Conservation (phyloP, 106 monocot genomes). For the Platanthera guangdongensis region DNA sequence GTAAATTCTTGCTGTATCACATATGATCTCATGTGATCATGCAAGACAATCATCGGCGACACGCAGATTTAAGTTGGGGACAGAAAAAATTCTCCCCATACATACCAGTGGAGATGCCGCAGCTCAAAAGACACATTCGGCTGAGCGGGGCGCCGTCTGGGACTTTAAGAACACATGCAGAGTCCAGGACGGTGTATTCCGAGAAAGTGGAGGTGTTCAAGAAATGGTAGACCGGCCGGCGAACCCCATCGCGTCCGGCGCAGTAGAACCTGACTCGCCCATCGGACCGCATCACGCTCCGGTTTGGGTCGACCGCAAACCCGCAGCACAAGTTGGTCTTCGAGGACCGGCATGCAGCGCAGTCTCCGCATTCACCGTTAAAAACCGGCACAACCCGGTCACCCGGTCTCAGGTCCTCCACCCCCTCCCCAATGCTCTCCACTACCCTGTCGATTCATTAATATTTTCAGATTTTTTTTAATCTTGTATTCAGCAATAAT, state of each 20-base stretch:
- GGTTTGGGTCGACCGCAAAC: constrained; percentile 40
- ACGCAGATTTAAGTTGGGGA: too few relatives aligned
- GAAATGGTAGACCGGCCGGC: constrained; percentile 65
- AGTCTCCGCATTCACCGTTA: constrained; percentile 62
- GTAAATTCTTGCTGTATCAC: too few relatives aligned
- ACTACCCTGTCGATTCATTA: constrained; percentile 33
- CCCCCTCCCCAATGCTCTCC: constrained; percentile 80
- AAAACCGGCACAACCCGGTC: constrained; percentile 78
- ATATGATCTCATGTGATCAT: too few relatives aligned
- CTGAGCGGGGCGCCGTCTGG: constrained; percentile 37
- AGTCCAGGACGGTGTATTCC: constrained; percentile 86
- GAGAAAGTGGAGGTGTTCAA: constrained; percentile 86
- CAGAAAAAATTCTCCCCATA: too few relatives aligned
- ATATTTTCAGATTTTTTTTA: neutral
- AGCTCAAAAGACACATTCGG: constrained; percentile 76
- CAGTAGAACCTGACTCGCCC: constrained; percentile 44
- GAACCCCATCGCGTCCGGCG: constrained; percentile 2
- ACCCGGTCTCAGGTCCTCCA: constrained; percentile 45
- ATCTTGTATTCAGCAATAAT: neutral
- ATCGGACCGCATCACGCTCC: constrained; percentile 40
- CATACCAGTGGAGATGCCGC: constrained; percentile 78
- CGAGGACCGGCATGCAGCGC: constrained; percentile 32
- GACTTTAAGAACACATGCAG: constrained; percentile 67
- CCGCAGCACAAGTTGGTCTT: constrained; percentile 48
- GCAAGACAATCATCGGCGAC: too few relatives aligned